Conservation (phyloP, 345 rosid genomes). For the Psidium guajava region DNA sequence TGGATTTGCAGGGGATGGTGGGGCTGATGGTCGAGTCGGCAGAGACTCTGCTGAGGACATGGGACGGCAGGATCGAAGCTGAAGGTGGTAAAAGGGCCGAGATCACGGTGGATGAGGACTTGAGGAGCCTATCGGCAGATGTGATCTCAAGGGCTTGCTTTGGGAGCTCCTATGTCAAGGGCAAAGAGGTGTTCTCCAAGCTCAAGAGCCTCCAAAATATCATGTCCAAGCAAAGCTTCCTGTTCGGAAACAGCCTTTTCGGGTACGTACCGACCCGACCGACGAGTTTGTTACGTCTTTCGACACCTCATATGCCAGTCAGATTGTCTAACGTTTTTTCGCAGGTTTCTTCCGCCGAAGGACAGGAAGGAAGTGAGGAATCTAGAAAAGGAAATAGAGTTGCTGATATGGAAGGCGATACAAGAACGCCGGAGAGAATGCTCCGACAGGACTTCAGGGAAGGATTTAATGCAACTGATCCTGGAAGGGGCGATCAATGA, state of each 20-base stretch:
- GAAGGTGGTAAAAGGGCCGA: conserved; percentile 18
- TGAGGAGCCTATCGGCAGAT: conserved; percentile 42
- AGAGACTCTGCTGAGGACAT: conserved; percentile 31
- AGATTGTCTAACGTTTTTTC: not conserved
- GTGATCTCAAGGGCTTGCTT: conserved; percentile 59
- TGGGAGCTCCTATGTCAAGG: conserved; percentile 41
- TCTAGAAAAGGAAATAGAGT: conserved; percentile 50
- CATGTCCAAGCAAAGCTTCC: conserved; percentile 26
- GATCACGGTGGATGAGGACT: conserved; percentile 34
- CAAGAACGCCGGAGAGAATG: conserved; percentile 35
- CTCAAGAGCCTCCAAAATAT: conserved; percentile 43
- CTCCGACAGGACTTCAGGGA: conserved; percentile 15
- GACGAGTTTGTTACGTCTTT: not conserved
- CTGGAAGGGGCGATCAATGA: conserved; percentile 47
- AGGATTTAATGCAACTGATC: conserved; percentile 61
- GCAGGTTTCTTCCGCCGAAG: conserved; percentile 24
- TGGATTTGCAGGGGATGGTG: conserved; percentile 42
- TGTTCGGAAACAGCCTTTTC: conserved; percentile 15
- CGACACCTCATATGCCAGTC: not conserved
- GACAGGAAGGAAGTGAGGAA: conserved; percentile 22
- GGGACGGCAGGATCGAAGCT: conserved; percentile 30
- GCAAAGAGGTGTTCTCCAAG: conserved; percentile 46
- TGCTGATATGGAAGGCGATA: conserved; percentile 63
- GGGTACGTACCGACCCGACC: conserved; percentile 7
- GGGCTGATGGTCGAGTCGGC: conserved; percentile 48